Evolutionary conservation across 2,329 filamentous ascomycete genomes (phyloP).

Genomic region (Diaporthe ampelina): DNA sequence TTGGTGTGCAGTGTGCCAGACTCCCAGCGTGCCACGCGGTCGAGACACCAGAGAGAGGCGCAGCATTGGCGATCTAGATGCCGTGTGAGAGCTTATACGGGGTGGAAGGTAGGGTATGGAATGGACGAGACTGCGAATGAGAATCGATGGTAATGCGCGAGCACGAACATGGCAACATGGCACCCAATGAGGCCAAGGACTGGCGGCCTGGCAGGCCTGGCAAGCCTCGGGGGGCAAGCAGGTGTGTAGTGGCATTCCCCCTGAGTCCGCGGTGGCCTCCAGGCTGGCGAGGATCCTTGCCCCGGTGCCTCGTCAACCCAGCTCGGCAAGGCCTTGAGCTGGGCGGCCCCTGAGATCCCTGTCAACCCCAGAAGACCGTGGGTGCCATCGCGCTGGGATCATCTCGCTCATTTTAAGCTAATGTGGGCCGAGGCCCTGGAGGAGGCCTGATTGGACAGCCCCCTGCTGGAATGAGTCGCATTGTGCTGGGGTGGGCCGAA

Average conservation of each 20-base stretch:
- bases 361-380: conserved; percentile 23
- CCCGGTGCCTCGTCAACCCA: conserved; percentile 1
- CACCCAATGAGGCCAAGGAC: conserved; percentile 13
- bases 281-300: conserved; percentile 15
- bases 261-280: conserved; percentile 1
- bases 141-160: not conserved
- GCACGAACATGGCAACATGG: not conserved
- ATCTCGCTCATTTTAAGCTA: conserved; percentile 42
- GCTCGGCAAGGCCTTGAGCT: conserved; percentile 9
- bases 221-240: not conserved
- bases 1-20: not conserved
- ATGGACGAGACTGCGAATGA: conserved; percentile 10
- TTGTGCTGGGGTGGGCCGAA: conserved; percentile 4
- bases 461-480: conserved; percentile 24
- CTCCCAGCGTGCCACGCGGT: conserved; percentile 3
- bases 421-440: not conserved
- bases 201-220: not conserved
- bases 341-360: not conserved
- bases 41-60: conserved; percentile 30
- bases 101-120: not conserved
- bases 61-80: conserved; percentile 12
- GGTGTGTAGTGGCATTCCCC: not conserved
- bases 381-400: conserved; percentile 33
- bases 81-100: not conserved
- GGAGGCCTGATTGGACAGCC: conserved; percentile 3